These are phyloP conservation scores for Mediolabrus comicus DNA, from an alignment of 108 stramenopile species.

Conservation along the genomic window DNA sequence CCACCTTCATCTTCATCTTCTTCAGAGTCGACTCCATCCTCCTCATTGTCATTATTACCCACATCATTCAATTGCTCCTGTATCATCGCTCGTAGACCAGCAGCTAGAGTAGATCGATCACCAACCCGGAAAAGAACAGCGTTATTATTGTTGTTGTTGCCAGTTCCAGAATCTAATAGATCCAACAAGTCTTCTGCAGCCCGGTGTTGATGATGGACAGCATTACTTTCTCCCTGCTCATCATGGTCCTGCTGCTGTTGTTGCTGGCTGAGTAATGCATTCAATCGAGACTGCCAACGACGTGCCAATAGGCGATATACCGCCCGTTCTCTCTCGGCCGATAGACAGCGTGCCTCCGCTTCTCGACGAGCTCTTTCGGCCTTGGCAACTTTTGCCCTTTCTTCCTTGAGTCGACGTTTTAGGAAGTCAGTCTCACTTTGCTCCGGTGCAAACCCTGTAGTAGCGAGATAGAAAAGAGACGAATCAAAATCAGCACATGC, in stretches of 20 bases:
- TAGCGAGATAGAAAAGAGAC: not conserved
- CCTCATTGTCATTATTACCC: slow-evolving; percentile 24
- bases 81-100: slow-evolving; percentile 22
- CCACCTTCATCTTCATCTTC: slow-evolving; percentile 15
- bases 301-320: slow-evolving; percentile 64
- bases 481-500: not conserved
- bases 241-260: slow-evolving; percentile 12
- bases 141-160: slow-evolving; percentile 10
- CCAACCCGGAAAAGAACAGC: slow-evolving; percentile 4
- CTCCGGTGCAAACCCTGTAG: slow-evolving; percentile 77
- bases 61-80: slow-evolving; percentile 34
- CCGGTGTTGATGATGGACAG: slow-evolving; percentile 13
- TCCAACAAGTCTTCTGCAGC: slow-evolving; percentile 29
- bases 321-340: slow-evolving; percentile 58
- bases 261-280: slow-evolving; percentile 36
- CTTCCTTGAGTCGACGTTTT: slow-evolving; percentile 62
- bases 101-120: slow-evolving; percentile 25
- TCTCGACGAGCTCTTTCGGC: slow-evolving; percentile 62
- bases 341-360: slow-evolving; percentile 50
- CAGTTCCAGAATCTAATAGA: slow-evolving; percentile 17
- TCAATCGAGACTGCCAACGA: slow-evolving; percentile 65
- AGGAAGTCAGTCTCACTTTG: slow-evolving; percentile 60
- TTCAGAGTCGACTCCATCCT: slow-evolving; percentile 39
- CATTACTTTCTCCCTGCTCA: slow-evolving; percentile 4
- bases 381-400: slow-evolving; percentile 52